Base-by-base conservation (phyloP, 306 rosid genomes). In the Pachyrhizus erosus region DNA sequence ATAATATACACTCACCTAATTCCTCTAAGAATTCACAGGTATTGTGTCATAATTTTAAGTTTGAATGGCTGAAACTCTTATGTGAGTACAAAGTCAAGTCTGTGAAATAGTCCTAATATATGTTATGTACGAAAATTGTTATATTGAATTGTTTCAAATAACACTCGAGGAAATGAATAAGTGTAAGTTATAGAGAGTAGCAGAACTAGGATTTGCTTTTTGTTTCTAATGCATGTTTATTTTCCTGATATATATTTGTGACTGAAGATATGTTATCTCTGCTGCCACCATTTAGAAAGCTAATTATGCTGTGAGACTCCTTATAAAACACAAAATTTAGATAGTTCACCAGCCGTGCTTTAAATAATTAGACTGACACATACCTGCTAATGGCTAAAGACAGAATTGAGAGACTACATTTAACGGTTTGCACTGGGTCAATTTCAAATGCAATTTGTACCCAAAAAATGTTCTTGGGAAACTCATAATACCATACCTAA, bases 21-120 rank as follows among this genome's bases (percentile, higher is more conserved):
- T 87, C 93, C 23, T 82, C 88, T 34, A 90, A 84, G 87, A 76
- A 82, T 70, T 88, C 90, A 39, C 86, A 75, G 91, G 98, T 83
- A 55, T 23, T 20, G 17, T 64, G 45, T 52, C 83, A 65, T 77
- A 27, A 77, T 46, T 29, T 65, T 77, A 9, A 58, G 33, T 26
- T 40, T 29, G 49, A 69, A 14, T 31, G 18, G n/a, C 20, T 39
- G 57, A 78, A 64, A 42, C 73, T 73, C 27, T 15, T 23, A 43
- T 70, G 26, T 24, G 64, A 77, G 77, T 71, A 72, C 73, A 5
- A 14, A 31, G 69, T 78, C 46, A 23, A 40, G 77, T 68, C 43
- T 57, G 58, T 70, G 61, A 65, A 49, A 49, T 45, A 54, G 76
- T 66, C 48, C 68, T 13, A 65, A 69, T 69, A 40, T 31, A 1